phyloP scores from a whole-genome alignment of 371 early-diverging fungal genomes.

The Batrachochytrium dendrobatidis region DNA sequence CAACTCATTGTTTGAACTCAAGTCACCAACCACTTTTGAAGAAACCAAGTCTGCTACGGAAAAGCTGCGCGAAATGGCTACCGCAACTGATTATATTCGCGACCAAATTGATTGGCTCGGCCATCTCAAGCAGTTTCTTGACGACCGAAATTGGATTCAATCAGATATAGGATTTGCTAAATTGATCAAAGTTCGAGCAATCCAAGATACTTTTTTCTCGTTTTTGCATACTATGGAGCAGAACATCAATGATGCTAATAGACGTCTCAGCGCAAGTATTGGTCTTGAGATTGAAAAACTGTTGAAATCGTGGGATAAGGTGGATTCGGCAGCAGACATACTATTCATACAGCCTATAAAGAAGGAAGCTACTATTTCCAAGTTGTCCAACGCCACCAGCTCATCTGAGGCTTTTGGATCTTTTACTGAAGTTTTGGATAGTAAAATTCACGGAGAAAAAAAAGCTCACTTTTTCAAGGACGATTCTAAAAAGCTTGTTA shows the following conservation, averaged over 20 bases:
- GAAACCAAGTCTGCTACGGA: not conserved
- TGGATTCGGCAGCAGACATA: too few relatives aligned
- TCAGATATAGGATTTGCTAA: not conserved
- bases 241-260: not conserved
- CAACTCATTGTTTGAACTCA: not conserved
- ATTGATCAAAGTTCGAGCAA: not conserved
- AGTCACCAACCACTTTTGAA: not conserved
- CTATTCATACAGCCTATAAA: too few relatives aligned
- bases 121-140: not conserved
- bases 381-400: too few relatives aligned
- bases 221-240: not conserved
- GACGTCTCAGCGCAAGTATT: not conserved
- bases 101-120: not conserved
- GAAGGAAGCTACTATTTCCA: too few relatives aligned
- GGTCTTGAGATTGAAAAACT: slow-evolving; percentile 5
- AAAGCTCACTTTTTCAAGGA: too few relatives aligned
- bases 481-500: too few relatives aligned
- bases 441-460: too few relatives aligned
- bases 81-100: not conserved
- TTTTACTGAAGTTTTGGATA: too few relatives aligned
- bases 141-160: not conserved
- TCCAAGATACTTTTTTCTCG: not conserved
- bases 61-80: not conserved
- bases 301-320: too few relatives aligned
- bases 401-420: too few relatives aligned